A percentile compares a stretch with the other conserved stretches of the same genome.
Evolutionary conservation across 2,329 filamentous ascomycete genomes (phyloP).

Genomic region (Aschersonia sp.): DNA sequence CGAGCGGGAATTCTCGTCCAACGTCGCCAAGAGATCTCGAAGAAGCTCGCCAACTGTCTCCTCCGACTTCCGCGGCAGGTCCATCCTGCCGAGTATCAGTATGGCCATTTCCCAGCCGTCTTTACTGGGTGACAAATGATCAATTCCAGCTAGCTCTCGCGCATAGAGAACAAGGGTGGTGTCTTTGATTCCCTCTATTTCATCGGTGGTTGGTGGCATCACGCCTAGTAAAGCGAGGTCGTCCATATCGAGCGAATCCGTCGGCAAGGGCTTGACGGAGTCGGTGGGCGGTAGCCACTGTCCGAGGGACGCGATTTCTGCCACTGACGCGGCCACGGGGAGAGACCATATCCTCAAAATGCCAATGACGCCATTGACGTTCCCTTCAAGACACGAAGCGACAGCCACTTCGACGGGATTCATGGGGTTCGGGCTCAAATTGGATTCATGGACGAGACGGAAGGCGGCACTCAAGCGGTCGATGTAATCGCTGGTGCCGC

Average conservation of each 20-base stretch:
- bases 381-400: slow-evolving; percentile 70
- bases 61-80: slow-evolving; percentile 56
- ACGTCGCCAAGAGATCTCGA: slow-evolving; percentile 42
- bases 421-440: slow-evolving; percentile 64
- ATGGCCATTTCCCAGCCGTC: slow-evolving; percentile 88
- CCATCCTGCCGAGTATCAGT: slow-evolving; percentile 66
- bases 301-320: slow-evolving; percentile 71
- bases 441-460: slow-evolving; percentile 49
- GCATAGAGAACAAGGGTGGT: slow-evolving; percentile 67
- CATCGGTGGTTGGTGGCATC: slow-evolving; percentile 41
- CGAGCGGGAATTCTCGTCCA: slow-evolving; percentile 50
- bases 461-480: slow-evolving; percentile 60
- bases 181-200: slow-evolving; percentile 58
- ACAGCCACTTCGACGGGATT: slow-evolving; percentile 68
- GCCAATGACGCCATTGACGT: slow-evolving; percentile 60
- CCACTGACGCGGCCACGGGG: slow-evolving; percentile 60
- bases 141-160: slow-evolving; percentile 43
- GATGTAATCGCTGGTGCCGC: slow-evolving; percentile 54
- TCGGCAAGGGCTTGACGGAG: slow-evolving; percentile 28
- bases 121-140: slow-evolving; percentile 30
- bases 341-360: slow-evolving; percentile 71
- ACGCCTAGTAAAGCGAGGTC: slow-evolving; percentile 73
- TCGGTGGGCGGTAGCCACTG: slow-evolving; percentile 55
- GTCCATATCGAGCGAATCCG: slow-evolving; percentile 62
- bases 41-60: slow-evolving; percentile 62